Conservation (phyloP, 768 basidiomycete genomes). For the Leccinellum rugosiceps region DNA sequence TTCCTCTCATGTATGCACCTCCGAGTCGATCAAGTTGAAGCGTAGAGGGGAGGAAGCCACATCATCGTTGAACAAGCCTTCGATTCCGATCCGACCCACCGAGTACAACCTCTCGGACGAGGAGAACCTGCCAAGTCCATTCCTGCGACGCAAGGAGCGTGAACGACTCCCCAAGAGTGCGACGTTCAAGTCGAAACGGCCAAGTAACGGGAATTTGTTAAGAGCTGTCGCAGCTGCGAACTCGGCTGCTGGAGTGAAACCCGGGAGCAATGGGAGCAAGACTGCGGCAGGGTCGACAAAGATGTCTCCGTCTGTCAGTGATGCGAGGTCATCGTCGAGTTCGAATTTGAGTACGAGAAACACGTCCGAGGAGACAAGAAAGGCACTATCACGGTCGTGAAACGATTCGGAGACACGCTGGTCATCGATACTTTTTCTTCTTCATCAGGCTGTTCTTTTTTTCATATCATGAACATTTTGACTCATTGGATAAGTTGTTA, state of each 20-base stretch:
- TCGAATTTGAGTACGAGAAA: conserved; percentile 40
- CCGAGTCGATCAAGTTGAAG: conserved; percentile 18
- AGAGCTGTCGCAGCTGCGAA: conserved; percentile 60
- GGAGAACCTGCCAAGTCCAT: conserved; percentile 84
- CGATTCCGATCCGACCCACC: conserved; percentile 29
- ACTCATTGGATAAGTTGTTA: neutral
- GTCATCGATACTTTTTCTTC: neutral
- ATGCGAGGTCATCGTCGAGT: conserved; percentile 39
- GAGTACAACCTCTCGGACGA: conserved; percentile 73
- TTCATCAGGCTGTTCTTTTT: neutral
- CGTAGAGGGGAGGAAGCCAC: neutral
- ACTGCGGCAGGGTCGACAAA: conserved; percentile 5
- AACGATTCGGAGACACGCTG: neutral
- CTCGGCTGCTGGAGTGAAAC: conserved; percentile 31
- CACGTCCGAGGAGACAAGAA: conserved; percentile 47
- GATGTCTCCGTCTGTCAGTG: conserved; percentile 9
- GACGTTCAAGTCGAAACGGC: conserved; percentile 35
- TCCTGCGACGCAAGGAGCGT: conserved; percentile 57
- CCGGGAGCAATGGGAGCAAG: conserved; percentile 12
- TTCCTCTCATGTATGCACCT: conserved; percentile 13
- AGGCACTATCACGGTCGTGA: conserved; percentile 16
- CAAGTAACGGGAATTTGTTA: conserved; percentile 51
- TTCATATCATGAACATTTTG: neutral
- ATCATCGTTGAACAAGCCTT: conserved; percentile 14
- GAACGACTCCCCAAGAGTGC: conserved; percentile 22